Conservation (phyloP, 305 asterid species). For the Rubia peregrina region DNA sequence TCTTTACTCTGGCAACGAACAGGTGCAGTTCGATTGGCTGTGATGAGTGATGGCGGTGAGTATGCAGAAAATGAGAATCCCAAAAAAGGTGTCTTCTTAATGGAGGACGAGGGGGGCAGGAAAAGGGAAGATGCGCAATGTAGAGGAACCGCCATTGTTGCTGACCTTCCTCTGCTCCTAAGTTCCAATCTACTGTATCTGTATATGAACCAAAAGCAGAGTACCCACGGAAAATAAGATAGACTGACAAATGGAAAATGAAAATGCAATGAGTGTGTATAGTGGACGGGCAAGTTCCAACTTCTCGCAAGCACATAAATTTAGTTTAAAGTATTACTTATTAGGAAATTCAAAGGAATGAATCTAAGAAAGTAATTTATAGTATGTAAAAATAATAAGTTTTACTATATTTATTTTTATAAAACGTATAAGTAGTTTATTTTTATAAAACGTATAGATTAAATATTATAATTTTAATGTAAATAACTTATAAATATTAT, state of each 20-base stretch:
- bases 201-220: not conserved
- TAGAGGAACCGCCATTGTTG: constrained; percentile 50
- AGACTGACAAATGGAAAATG: not conserved
- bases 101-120: constrained; percentile 31
- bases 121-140: constrained; percentile 45
- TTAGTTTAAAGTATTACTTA: too few relatives aligned
- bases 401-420: too few relatives aligned
- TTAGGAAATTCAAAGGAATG: too few relatives aligned
- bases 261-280: too few relatives aligned
- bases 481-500: too few relatives aligned
- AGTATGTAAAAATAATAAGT: too few relatives aligned
- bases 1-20: constrained; percentile 56
- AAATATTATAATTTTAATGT: too few relatives aligned
- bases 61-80: constrained; percentile 42
- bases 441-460: too few relatives aligned
- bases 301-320: too few relatives aligned
- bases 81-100: constrained; percentile 45
- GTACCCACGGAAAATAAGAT: not conserved
- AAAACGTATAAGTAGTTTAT: too few relatives aligned
- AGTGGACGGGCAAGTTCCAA: too few relatives aligned
- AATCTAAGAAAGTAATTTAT: too few relatives aligned
- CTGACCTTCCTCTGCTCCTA: not conserved
- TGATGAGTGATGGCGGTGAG: constrained; percentile 14
- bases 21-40: constrained; percentile 24
- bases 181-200: not conserved